phyloP scores from a whole-genome alignment of 495 filamentous ascomycete species.

The Hamigera avellanea region DNA sequence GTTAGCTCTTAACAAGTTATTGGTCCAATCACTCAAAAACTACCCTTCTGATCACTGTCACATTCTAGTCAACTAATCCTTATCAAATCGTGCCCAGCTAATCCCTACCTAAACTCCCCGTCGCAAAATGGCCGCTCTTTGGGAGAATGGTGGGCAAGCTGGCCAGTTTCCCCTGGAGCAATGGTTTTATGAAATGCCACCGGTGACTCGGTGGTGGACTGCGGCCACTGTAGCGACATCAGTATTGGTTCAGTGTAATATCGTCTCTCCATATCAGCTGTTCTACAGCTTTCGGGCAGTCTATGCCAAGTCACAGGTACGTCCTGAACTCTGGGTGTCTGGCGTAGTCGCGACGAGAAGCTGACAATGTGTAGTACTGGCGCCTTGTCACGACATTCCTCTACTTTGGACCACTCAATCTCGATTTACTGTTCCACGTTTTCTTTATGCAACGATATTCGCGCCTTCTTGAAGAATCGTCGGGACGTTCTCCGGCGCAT shows the following conservation, averaged over 20 bases:
- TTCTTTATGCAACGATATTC: constrained; percentile 98
- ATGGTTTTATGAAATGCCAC: constrained; percentile 97
- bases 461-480: constrained; percentile 87
- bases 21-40: too few species aligned
- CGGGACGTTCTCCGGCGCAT: constrained; percentile 76
- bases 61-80: too few species aligned
- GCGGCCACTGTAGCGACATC: constrained; percentile 82
- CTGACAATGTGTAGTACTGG: constrained; percentile 63
- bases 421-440: constrained; percentile 96
- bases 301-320: constrained; percentile 78
- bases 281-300: constrained; percentile 94
- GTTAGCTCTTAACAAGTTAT: too few species aligned
- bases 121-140: constrained; percentile 32
- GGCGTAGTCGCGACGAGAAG: neutral
- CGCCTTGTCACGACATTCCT: constrained; percentile 88
- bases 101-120: too few species aligned
- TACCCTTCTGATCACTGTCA: too few species aligned
- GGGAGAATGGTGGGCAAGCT: constrained; percentile 40
- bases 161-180: constrained; percentile 79
- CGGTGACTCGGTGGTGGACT: constrained; percentile 93
- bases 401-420: constrained; percentile 88
- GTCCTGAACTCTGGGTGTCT: constrained; percentile 2
- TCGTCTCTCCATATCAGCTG: constrained; percentile 83
- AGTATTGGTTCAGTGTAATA: constrained; percentile 82
- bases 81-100: too few species aligned